Conservation (phyloP, 2,329 filamentous ascomycete species). For the Xylariaceae sp. region DNA sequence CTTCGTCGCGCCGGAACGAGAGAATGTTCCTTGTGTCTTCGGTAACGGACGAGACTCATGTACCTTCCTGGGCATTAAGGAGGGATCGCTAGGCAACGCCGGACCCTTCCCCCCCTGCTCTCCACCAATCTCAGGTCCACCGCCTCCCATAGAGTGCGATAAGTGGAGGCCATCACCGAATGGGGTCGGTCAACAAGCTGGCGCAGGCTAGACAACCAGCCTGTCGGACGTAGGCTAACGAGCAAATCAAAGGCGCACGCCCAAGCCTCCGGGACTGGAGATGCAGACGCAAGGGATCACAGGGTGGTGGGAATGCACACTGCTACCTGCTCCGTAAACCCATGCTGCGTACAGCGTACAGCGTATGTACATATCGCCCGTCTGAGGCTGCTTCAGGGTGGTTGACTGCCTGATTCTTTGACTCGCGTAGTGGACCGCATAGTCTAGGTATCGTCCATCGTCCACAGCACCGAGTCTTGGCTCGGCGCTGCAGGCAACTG, state of each 20-base stretch:
- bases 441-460: no score
- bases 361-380: neutral
- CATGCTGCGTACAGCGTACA: no score
- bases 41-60: neutral
- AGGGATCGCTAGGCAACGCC: slow-evolving; percentile 1
- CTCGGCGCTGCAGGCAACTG: neutral
- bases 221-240: slow-evolving; percentile 10
- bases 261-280: slow-evolving; percentile 21
- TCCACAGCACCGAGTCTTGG: neutral
- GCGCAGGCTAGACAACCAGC: slow-evolving; percentile 8
- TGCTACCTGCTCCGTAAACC: no score
- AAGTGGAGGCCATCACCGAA: slow-evolving; percentile 6
- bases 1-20: neutral
- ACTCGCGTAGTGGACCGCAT: neutral
- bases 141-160: neutral
- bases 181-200: slow-evolving; percentile 8
- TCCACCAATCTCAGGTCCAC: slow-evolving; percentile 2
- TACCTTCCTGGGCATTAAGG: neutral
- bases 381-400: neutral
- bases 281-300: slow-evolving; percentile 14
- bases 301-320: neutral
- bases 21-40: neutral
- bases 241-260: slow-evolving; percentile 15
- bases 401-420: neutral
- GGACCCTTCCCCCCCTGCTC: slow-evolving; percentile 2